phyloP scores from a whole-genome alignment of 2,329 filamentous ascomycete genomes.

The Clonostachys byssicola region DNA sequence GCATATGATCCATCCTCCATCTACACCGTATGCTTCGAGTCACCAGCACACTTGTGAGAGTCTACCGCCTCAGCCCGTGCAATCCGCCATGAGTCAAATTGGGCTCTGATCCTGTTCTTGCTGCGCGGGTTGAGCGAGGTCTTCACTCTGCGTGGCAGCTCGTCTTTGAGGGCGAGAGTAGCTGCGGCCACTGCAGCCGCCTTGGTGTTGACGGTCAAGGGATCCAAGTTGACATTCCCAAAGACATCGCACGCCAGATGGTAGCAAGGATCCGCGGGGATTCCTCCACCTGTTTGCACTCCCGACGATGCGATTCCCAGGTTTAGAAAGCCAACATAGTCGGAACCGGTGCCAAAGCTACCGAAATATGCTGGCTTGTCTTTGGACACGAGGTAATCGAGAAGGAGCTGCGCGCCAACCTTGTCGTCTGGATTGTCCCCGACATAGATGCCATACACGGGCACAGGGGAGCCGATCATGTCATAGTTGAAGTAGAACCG shows the following conservation, averaged over 20 bases:
- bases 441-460: conserved; percentile 22
- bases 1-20: no score
- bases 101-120: neutral
- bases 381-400: conserved; percentile 18
- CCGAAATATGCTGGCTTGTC: conserved; percentile 19
- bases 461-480: conserved; percentile 44
- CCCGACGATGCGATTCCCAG: conserved; percentile 28
- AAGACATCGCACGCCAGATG: conserved; percentile 33
- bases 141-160: conserved; percentile 10
- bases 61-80: neutral
- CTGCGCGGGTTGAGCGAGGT: neutral
- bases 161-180: conserved; percentile 13
- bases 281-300: conserved; percentile 29
- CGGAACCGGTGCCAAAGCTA: conserved; percentile 24
- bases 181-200: conserved; percentile 48
- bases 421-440: conserved; percentile 19
- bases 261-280: conserved; percentile 26
- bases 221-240: conserved; percentile 33
- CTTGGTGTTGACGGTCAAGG: conserved; percentile 29
- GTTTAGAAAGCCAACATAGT: conserved; percentile 30
- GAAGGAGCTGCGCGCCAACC: conserved; percentile 20
- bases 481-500: conserved; percentile 61
- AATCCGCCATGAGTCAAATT: neutral
- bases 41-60: neutral
- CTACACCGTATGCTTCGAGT: no score